Conservation (phyloP, 2,329 filamentous ascomycete species). For the Gyromitra esculenta region DNA sequence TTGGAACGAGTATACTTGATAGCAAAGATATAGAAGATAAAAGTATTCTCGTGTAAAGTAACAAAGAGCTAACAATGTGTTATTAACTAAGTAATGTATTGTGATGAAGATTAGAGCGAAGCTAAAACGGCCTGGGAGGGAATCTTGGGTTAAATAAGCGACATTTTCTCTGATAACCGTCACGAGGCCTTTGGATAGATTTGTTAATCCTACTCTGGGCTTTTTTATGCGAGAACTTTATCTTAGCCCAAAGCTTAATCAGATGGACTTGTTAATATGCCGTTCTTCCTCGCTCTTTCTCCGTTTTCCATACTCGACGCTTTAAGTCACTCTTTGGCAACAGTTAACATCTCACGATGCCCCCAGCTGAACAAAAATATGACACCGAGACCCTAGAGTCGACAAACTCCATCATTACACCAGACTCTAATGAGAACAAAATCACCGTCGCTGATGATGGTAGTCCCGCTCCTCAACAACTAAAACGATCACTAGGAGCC, state of each 20-base stretch:
- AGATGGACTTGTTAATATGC: background rate
- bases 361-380: background rate
- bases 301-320: background rate
- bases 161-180: background rate
- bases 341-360: slow-evolving; percentile 5
- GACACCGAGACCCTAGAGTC: background rate
- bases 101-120: slow-evolving; percentile 2
- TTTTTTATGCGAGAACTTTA: background rate
- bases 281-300: background rate
- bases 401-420: background rate
- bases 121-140: background rate
- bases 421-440: slow-evolving; percentile 6
- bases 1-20: no score
- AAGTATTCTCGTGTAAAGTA: background rate
- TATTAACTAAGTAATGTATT: slow-evolving; percentile 19
- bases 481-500: slow-evolving; percentile 40
- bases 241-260: background rate
- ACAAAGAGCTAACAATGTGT: background rate
- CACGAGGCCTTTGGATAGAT: slow-evolving; percentile 1
- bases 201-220: background rate
- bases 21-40: no score
- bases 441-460: background rate
- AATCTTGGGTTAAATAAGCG: slow-evolving; percentile 4
- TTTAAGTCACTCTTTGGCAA: background rate
- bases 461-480: slow-evolving; percentile 4